Evolutionary conservation across 495 filamentous ascomycete species (phyloP), one percentile per base, ranked within the genome.

Genomic region (Hyaloscypha hepaticicola): DNA sequence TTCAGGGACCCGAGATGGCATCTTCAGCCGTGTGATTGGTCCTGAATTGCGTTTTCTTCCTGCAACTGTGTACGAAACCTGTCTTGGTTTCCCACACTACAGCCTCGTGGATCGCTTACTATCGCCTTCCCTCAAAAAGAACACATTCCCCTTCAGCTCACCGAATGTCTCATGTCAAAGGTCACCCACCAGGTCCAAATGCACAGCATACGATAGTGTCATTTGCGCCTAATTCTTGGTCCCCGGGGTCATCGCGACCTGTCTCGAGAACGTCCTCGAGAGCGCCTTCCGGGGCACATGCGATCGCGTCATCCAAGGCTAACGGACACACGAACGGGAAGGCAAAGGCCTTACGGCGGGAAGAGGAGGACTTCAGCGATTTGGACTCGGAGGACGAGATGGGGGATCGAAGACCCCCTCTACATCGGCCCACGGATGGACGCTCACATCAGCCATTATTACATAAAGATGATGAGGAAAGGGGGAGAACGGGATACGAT

Each of bases 371-470:
- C 29, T 66, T 57, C 33, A 60, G 38, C 31, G 69, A 66, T 52
- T 81, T 79, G 74, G 71, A 73, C 21, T 80, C 79, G 73, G 71
- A 75, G 62, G 69, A 63, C 25, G 67, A 67, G 5, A 75, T 73
- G 72, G 72, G 66, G 11, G 77, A 74, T 59, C 78, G 80, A 66
- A 38, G 71, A 22, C 78, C 83, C 50, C 73, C 79, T 59, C 64
- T 83, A 62, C 78, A 85, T 66, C 77, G 81, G 61, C 78, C 82
- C n/a, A 77, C 73, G 3, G 80, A 84, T 70, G 79, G 76, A 55
- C 80, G 77, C 28, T 81, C 80, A 45, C 76, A 84, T 59, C 77
- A 83, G 64, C 84, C 85, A 27, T 68, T 88, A 49, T 74, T 88
- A 41, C 60, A 68, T 33, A 70, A 85, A 81, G 65, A 77, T 62